Evolutionary conservation across 164 flowering plant genomes (phyloP).

Genomic region (Vitis amurensis): DNA sequence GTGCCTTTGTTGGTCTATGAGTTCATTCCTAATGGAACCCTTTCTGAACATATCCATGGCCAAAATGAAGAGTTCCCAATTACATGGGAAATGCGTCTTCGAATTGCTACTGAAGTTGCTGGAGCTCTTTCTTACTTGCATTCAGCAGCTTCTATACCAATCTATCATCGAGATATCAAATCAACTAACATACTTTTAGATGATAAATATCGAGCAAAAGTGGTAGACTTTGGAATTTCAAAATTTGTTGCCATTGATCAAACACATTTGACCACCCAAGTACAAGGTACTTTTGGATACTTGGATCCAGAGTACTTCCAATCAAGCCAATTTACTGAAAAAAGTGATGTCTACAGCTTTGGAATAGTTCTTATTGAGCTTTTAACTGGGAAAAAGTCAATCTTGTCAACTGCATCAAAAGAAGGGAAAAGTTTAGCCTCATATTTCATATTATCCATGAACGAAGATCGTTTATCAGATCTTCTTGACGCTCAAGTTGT

Average conservation of each 20-base stretch:
- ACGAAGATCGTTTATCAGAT: conserved; percentile 12
- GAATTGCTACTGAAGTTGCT: conserved; percentile 17
- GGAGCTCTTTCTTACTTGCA: conserved; percentile 3
- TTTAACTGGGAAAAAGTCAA: conserved; percentile 22
- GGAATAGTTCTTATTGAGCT: conserved; percentile 29
- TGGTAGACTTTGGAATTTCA: conserved; percentile 20
- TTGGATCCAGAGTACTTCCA: conserved; percentile 26
- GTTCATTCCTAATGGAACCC: conserved; percentile 23
- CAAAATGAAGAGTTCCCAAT: neutral
- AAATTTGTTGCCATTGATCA: conserved; percentile 10
- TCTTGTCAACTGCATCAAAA: conserved; percentile 6
- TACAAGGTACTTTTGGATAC: conserved; percentile 22
- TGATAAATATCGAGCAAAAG: conserved; percentile 1
- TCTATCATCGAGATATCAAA: conserved; percentile 24
- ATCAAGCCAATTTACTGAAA: conserved; percentile 18
- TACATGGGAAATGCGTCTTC: conserved; percentile 16
- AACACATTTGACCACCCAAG: conserved; percentile 17
- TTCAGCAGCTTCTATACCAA: conserved; percentile 10
- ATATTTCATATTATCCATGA: conserved; percentile 16
- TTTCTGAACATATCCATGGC: conserved; percentile 15
- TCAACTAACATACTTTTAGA: conserved; percentile 12
- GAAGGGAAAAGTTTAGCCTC: conserved; percentile 15
- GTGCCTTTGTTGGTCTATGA: conserved; percentile 24
- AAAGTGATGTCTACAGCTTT: conserved; percentile 15
- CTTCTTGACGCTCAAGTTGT: conserved; percentile 16